A percentile compares a stretch with the other conserved stretches of the same genome.
Evolutionary conservation across 805 yeast genomes (phyloP).

Genomic region (Candida ficus): DNA sequence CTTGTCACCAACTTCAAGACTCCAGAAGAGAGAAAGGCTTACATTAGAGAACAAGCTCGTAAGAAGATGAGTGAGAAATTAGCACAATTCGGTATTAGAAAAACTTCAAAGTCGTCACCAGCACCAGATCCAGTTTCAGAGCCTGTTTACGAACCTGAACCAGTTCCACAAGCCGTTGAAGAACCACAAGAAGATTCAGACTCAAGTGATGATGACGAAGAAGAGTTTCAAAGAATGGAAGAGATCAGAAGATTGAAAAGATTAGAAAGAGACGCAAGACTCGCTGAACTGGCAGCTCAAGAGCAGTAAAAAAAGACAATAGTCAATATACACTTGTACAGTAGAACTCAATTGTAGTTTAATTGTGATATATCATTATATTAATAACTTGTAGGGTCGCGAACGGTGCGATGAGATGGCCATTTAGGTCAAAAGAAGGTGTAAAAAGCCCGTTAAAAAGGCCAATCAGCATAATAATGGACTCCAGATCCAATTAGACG

Average conservation of each 20-base stretch:
- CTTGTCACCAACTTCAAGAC: conserved; percentile 26
- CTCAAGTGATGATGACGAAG: conserved; percentile 36
- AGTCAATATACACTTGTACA: neutral
- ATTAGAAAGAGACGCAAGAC: conserved; percentile 52
- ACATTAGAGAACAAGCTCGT: conserved; percentile 74
- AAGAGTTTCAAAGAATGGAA: conserved; percentile 40
- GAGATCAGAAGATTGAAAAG: conserved; percentile 38
- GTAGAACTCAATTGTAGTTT: neutral
- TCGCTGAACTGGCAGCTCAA: conserved; percentile 41
- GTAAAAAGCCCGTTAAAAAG: too few relatives aligned
- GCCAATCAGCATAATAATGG: too few relatives aligned
- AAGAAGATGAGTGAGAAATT: conserved; percentile 78
- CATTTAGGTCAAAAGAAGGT: too few relatives aligned
- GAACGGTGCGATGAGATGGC: too few relatives aligned
- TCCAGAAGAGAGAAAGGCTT: conserved; percentile 66
- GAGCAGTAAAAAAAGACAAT: neutral
- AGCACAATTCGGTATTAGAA: conserved; percentile 52
- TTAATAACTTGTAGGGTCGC: too few relatives aligned
- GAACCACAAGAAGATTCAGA: conserved; percentile 13
- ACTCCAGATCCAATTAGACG: too few relatives aligned
- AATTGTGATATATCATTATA: too few relatives aligned
- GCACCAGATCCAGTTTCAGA: conserved; percentile 21
- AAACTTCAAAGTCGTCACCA: conserved; percentile 15
- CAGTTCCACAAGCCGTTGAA: conserved; percentile 10
- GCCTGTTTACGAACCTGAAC: conserved; percentile 26